Conservation (phyloP, 1,284 basidiomycete species). For the Peniophora sp. region DNA sequence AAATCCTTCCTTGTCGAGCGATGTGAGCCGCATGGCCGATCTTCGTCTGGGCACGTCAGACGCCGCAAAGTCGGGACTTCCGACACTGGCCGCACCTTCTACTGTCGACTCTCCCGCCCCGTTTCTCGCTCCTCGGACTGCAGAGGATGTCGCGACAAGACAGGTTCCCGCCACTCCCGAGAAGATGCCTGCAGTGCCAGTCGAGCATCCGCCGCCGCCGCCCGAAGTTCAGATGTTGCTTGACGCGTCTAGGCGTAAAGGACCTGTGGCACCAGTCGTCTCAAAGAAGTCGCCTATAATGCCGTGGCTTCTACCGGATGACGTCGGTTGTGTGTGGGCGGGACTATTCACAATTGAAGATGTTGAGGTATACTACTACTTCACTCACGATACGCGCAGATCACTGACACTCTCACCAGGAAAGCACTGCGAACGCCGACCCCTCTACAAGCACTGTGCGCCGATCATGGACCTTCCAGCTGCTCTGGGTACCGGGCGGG, state of each 20-base stretch:
- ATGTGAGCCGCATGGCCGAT: too few species aligned
- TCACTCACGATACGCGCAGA: background rate
- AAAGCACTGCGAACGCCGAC: background rate
- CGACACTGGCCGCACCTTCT: too few species aligned
- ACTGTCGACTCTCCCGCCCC: too few species aligned
- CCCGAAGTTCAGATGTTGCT: conserved; percentile 5
- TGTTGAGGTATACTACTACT: conserved; percentile 4
- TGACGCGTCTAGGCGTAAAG: background rate
- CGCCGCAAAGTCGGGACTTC: too few species aligned
- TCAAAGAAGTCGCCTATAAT: conserved; percentile 8
- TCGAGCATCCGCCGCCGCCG: conserved; percentile 1
- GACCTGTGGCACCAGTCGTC: conserved; percentile 6
- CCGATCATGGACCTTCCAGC: conserved; percentile 24
- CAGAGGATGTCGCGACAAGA: too few species aligned
- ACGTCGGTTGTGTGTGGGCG: conserved; percentile 9
- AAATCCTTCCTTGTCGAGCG: too few species aligned
- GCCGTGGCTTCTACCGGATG: conserved; percentile 9
- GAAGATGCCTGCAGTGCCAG: too few species aligned
- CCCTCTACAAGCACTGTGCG: conserved; percentile 1
- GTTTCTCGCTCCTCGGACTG: too few species aligned
- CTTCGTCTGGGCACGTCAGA: too few species aligned
- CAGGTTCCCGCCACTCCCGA: background rate
- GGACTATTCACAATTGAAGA: conserved; percentile 7
- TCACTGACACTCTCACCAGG: background rate
- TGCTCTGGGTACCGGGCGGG: conserved; percentile 32